phyloP scores from a whole-genome alignment of 176 grass and related monocot species.

The Triticum timopheevii region DNA sequence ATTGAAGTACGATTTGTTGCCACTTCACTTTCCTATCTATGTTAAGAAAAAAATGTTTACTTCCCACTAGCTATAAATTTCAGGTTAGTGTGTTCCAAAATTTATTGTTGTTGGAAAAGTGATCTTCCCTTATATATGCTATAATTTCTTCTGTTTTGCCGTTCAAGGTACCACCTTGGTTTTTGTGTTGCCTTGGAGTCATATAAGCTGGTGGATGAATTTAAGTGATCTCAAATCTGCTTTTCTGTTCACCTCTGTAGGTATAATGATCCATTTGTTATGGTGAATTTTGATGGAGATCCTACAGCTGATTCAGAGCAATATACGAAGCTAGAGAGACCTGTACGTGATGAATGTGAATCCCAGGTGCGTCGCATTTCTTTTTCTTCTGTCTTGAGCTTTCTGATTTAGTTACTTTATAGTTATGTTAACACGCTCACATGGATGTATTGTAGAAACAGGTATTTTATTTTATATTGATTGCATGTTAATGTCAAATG shows the following conservation, averaged over 20 bases:
- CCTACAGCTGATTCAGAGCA: constrained; percentile 94
- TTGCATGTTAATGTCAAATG: constrained; percentile 5
- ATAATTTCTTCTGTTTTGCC: neutral
- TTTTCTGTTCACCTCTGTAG: constrained; percentile 44
- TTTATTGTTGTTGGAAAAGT: constrained; percentile 11
- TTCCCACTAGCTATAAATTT: constrained; percentile 4
- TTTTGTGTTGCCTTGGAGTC: neutral
- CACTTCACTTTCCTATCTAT: constrained; percentile 19
- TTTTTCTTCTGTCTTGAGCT: constrained; percentile 8
- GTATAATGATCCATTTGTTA: constrained; percentile 86
- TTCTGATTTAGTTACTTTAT: constrained; percentile 25
- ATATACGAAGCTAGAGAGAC: constrained; percentile 74
- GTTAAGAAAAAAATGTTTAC: neutral
- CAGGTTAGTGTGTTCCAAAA: neutral
- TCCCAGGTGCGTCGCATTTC: constrained; percentile 55
- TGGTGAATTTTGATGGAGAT: constrained; percentile 99
- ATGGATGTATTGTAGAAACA: neutral
- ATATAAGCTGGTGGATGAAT: neutral
- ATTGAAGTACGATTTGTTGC: constrained; percentile 16
- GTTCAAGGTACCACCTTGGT: neutral
- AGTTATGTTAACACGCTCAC: neutral
- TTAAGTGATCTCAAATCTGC: constrained; percentile 1
- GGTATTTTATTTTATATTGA: constrained; percentile 12
- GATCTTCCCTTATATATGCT: neutral
- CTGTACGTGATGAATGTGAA: constrained; percentile 70